A percentile compares a stretch with the other conserved stretches of the same genome.
Conservation (phyloP, 257 asterid genomes). For the Solanum bulbocastanum region DNA sequence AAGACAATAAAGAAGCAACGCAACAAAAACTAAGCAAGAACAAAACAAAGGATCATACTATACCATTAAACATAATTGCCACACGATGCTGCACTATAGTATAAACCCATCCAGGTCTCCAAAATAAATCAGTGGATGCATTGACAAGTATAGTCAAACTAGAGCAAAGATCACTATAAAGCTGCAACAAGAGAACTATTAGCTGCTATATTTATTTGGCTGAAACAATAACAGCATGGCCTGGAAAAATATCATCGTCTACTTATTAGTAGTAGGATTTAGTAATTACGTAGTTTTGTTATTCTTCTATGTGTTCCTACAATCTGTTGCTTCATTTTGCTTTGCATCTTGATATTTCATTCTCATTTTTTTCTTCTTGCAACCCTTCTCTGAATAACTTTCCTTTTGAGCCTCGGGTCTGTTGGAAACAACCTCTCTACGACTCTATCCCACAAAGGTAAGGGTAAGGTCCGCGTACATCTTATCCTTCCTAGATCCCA, state of each 20-base stretch:
- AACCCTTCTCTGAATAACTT: neutral
- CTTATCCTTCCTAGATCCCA: no score
- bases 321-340: neutral
- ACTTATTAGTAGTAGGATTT: neutral
- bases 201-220: neutral
- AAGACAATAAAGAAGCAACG: neutral
- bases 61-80: slow-evolving; percentile 74
- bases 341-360: neutral
- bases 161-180: slow-evolving; percentile 49
- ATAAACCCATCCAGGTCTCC: slow-evolving; percentile 88
- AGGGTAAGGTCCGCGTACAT: neutral
- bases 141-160: slow-evolving; percentile 71
- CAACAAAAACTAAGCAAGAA: neutral
- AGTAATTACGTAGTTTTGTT: neutral
- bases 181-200: slow-evolving; percentile 34
- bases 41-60: slow-evolving; percentile 2
- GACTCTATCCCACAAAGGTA: neutral
- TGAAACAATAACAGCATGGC: neutral
- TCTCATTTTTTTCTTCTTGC: neutral
- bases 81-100: slow-evolving; percentile 55
- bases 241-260: neutral
- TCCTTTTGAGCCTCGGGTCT: neutral
- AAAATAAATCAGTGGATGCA: slow-evolving; percentile 59
- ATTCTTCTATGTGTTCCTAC: neutral
- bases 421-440: neutral